A percentile compares a stretch with the other conserved stretches of the same genome.
Conservation (phyloP, 345 rosid species). For the Nasturtium officinale region DNA sequence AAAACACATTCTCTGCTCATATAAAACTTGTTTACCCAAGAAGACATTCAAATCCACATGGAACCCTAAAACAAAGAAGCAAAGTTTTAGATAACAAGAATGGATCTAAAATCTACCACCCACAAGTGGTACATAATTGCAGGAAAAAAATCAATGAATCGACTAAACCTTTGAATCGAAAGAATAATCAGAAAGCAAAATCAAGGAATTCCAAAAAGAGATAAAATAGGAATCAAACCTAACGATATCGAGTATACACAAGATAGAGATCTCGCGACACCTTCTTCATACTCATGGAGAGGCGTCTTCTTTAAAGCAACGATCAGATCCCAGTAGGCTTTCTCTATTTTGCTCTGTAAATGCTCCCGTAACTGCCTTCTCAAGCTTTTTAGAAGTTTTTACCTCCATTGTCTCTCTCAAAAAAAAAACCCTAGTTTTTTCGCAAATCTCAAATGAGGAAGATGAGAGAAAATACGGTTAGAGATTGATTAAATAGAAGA, state of each 20-base stretch:
- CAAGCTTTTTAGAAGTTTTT: constrained; percentile 78
- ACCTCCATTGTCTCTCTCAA: constrained; percentile 30
- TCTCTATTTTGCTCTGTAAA: constrained; percentile 80
- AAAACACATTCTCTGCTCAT: no score
- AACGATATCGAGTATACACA: constrained; percentile 96
- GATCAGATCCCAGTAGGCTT: constrained; percentile 85
- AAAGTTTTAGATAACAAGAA: no score
- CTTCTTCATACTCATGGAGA: constrained; percentile 96
- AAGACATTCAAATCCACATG: no score
- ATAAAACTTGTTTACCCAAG: no score
- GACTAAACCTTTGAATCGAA: not conserved
- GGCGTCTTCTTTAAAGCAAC: constrained; percentile 98
- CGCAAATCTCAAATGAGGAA: not conserved
- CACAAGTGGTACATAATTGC: no score
- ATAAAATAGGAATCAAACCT: constrained; percentile 39
- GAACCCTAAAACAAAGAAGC: no score
- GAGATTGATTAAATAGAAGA: not conserved
- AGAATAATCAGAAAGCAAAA: not conserved
- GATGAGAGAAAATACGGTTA: constrained; percentile 1
- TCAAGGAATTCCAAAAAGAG: not conserved
- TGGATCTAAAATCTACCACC: no score
- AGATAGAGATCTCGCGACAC: constrained; percentile 96
- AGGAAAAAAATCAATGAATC: not conserved
- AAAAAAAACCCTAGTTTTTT: not conserved
- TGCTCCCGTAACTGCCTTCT: constrained; percentile 91